Evolutionary conservation across 129 eudicot species (phyloP).

Genomic region (Cynara cardunculus): DNA sequence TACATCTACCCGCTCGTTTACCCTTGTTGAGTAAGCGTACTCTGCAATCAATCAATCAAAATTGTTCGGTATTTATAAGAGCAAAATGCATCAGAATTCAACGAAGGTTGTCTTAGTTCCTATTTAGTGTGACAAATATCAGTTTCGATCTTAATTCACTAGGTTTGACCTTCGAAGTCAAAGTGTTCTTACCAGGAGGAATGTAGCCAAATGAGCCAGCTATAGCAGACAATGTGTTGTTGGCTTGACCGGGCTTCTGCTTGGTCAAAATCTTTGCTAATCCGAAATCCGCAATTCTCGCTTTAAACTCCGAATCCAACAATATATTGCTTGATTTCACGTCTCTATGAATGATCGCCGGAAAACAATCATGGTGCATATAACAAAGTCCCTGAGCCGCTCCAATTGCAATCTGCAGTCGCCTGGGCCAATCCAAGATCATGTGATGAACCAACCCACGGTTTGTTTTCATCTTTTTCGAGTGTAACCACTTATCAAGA

Average conservation of each 20-base stretch:
- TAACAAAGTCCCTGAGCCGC: conserved; percentile 81
- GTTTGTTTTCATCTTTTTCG: conserved; percentile 36
- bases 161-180: neutral
- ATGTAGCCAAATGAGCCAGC: conserved; percentile 88
- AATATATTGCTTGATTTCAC: conserved; percentile 79
- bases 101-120: neutral
- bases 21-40: conserved; percentile 63
- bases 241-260: conserved; percentile 48
- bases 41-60: conserved; percentile 37
- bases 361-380: conserved; percentile 79
- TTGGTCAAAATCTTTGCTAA: conserved; percentile 60
- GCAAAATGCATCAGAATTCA: neutral
- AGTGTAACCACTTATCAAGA: conserved; percentile 82
- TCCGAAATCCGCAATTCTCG: conserved; percentile 76
- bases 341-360: conserved; percentile 68
- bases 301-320: conserved; percentile 63
- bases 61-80: neutral
- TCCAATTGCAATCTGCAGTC: conserved; percentile 68
- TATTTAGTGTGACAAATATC: neutral
- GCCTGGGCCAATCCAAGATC: conserved; percentile 66
- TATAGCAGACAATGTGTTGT: conserved; percentile 56
- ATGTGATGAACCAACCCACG: conserved; percentile 24
- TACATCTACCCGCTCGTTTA: conserved; percentile 69
- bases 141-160: neutral
- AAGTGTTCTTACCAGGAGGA: conserved; percentile 70